Evolutionary conservation across 2,329 filamentous ascomycete species (phyloP), one percentile per base, ranked within the genome.

Genomic region (Coniochaeta sp.): DNA sequence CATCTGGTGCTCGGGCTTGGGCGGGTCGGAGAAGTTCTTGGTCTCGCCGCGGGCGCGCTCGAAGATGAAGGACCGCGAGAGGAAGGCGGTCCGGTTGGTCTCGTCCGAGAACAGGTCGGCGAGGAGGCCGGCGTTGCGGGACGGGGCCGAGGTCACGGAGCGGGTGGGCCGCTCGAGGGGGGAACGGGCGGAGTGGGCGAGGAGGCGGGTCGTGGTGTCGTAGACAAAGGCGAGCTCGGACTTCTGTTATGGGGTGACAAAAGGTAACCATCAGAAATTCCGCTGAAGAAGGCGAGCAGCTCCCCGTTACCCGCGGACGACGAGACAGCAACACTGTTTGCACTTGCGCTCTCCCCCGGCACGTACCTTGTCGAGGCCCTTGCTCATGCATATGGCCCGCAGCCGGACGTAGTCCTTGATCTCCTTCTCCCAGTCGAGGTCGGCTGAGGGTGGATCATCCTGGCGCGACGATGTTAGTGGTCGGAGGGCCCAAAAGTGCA

Each of bases 1-100:
- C 64, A 82, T 76, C 73, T 91, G 89, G 33, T 83, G 81, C 36
- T 78, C 68, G 58, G 75, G 70, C 28, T 73, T 73, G 14, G 73
- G 77, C 9, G 70, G 63, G 26, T 58, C 44, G 17, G 63, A 65
- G 33, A 64, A 60, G 40, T n/a, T 58, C 58, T 12, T 59, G 58
- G 11, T 58, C 59, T 58, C 24, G 24, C 73, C 77, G 22, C 80
- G 81, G 2, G 82, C 81, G n/a, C 81, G 79, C 12, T 80, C 75
- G 69, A 84, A 90, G 1, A 91, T 76, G 22, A 79, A 83, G 1
- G 88, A 91, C 14, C 81, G 79, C 63, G 81, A 83, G 34, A 92
- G 74, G 67, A 91, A 86, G 28, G 81, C 78, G 60, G 83, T 77
- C 56, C 81, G 76, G 63, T 85, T 88, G 24, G 75, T 70, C 8